Evolutionary conservation across 2,329 filamentous ascomycete genomes (phyloP).

Genomic region (Ophiostoma angusticollis): DNA sequence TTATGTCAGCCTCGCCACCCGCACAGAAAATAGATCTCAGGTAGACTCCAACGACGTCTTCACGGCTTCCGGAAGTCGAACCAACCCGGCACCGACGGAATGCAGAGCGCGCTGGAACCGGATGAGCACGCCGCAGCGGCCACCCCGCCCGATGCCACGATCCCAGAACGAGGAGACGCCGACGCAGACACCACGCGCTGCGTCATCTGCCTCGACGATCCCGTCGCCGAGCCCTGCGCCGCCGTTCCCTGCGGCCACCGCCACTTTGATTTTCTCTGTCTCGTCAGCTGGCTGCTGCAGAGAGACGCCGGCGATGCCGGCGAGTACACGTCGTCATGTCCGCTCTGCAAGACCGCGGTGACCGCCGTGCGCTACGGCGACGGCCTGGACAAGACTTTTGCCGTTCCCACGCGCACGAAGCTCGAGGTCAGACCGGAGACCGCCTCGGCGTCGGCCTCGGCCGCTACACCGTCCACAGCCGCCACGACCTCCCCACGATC

Average conservation of each 20-base stretch:
- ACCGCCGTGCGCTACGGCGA: constrained; percentile 52
- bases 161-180: too few species aligned
- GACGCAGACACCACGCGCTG: constrained; percentile 37
- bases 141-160: too few species aligned
- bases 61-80: too few species aligned
- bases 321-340: constrained; percentile 64
- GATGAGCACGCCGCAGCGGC: too few species aligned
- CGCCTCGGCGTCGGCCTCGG: background rate
- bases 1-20: too few species aligned
- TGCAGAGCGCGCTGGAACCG: too few species aligned
- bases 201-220: constrained; percentile 79
- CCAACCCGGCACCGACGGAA: too few species aligned
- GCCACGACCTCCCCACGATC: background rate
- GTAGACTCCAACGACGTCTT: too few species aligned
- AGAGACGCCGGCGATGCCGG: too few species aligned
- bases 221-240: constrained; percentile 57
- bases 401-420: constrained; percentile 21
- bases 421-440: background rate
- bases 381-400: constrained; percentile 43
- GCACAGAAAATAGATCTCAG: too few species aligned
- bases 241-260: constrained; percentile 66
- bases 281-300: constrained; percentile 64
- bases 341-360: constrained; percentile 56
- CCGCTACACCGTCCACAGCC: background rate
- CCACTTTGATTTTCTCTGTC: constrained; percentile 75